Conservation (phyloP, 2,329 filamentous ascomycete species). For the Aureobasidium sp. region DNA sequence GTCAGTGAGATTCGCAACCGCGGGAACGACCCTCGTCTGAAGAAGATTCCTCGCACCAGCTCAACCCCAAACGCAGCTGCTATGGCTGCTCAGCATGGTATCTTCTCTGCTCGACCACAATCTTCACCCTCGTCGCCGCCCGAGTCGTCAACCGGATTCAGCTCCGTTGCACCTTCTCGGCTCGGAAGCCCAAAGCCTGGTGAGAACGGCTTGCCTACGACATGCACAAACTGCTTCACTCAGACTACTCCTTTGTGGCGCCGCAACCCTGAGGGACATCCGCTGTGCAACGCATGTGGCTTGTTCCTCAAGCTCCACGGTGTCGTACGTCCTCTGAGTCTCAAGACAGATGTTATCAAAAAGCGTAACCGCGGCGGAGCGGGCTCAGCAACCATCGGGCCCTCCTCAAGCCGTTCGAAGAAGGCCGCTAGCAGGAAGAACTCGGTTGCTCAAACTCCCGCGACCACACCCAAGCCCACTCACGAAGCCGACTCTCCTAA, state of each 20-base stretch:
- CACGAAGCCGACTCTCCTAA: constrained; percentile 40
- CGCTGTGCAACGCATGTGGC: constrained; percentile 96
- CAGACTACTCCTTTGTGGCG: constrained; percentile 97
- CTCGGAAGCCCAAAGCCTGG: constrained; percentile 37
- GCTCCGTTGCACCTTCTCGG: constrained; percentile 55
- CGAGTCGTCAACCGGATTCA: constrained; percentile 57
- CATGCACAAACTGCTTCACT: constrained; percentile 92
- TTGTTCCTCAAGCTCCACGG: constrained; percentile 93
- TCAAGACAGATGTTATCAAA: constrained; percentile 99
- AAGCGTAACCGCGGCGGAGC: constrained; percentile 76
- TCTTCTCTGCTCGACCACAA: constrained; percentile 51
- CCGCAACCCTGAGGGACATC: constrained; percentile 92
- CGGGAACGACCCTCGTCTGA: constrained; percentile 54
- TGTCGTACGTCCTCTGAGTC: constrained; percentile 85
- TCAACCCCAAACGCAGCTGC: constrained; percentile 70
- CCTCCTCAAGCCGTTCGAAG: constrained; percentile 45
- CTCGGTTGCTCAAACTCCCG: constrained; percentile 48
- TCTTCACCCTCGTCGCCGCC: constrained; percentile 66
- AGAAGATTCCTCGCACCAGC: constrained; percentile 76
- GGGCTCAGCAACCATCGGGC: constrained; percentile 30
- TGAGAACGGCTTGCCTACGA: constrained; percentile 57
- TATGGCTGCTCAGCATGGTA: constrained; percentile 47
- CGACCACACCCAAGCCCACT: constrained; percentile 44
- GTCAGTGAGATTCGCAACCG: constrained; percentile 61
- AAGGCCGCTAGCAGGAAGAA: constrained; percentile 56